Evolutionary conservation across 345 rosid genomes (phyloP).

Genomic region (Gossypioides kirkii): DNA sequence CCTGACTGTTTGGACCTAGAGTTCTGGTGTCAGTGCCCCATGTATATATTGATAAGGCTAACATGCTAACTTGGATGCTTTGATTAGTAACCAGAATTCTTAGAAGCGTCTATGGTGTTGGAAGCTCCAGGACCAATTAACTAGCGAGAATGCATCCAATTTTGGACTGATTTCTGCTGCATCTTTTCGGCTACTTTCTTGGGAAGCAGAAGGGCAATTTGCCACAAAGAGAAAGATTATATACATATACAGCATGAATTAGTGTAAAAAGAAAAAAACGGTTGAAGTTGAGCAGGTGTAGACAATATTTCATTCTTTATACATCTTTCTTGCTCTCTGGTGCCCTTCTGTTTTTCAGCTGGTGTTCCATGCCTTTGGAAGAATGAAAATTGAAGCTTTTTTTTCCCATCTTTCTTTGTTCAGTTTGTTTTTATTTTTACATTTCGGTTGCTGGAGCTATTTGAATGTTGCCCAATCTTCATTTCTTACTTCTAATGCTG

Average conservation of each 20-base stretch:
- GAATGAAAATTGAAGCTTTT: background rate
- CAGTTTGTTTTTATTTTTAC: background rate
- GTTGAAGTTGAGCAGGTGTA: constrained; percentile 20
- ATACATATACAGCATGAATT: constrained; percentile 23
- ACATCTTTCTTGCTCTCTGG: background rate
- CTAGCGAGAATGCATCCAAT: constrained; percentile 22
- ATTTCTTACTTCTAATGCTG: no score
- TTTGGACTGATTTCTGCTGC: constrained; percentile 28
- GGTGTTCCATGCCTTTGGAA: background rate
- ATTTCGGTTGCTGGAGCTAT: background rate
- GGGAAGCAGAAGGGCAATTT: constrained; percentile 18
- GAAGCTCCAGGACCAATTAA: constrained; percentile 17
- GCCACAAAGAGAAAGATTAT: constrained; percentile 14
- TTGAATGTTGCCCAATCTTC: background rate
- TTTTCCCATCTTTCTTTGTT: background rate
- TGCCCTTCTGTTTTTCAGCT: background rate
- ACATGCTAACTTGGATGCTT: constrained; percentile 34
- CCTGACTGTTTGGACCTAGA: background rate
- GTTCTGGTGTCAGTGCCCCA: constrained; percentile 12
- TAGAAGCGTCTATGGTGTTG: constrained; percentile 11
- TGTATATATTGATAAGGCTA: constrained; percentile 26
- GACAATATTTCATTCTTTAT: constrained; percentile 37
- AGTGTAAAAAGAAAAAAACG: constrained; percentile 22
- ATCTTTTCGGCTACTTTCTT: constrained; percentile 16
- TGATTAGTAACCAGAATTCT: constrained; percentile 16